Base-by-base conservation (phyloP, 345 rosid genomes). In the Theobroma cacao region DNA sequence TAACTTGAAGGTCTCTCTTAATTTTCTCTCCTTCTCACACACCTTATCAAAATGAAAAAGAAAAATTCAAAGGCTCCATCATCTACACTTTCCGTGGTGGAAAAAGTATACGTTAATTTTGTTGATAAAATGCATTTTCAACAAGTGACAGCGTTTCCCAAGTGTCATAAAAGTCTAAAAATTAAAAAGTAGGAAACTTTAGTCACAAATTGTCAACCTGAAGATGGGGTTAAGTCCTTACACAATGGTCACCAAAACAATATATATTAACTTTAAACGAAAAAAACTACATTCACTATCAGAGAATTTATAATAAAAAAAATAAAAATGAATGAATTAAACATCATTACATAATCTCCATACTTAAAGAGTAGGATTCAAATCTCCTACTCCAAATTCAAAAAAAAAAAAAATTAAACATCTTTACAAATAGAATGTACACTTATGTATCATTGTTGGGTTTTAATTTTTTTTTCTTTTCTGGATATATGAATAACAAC, bases 1-100 rank as follows among this genome's bases (percentile, higher is more conserved):
- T 80, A 92, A 92, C 89, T 84, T 96, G 65, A 94, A 92, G 98
- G 53, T 45, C 31, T 66, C 47, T 48, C 38, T 77, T 17, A 30
- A 50, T 34, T 68, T n/a, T 75, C 66, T 82, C 30, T 43, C 48
- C 6, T 17, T 64, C 63, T 59, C 38, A 62, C 41, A 2, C 18
- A 3, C 8, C 11, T 47, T 15, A 47, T 36, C 38, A 12, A 34
- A 55, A n/a, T 2, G n/a, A 22, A 11, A 55, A 22, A 9, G 6
- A 7, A 2, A 18, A 63, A 63, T 3, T 8, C n/a, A 3, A 26
- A 63, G 66, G 43, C 13, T 34, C 41, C 43, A 33, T 28, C 34
- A 3, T 60, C 2, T n/a, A 38, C 31, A 24, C 53, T 13, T 68
- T 40, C 50, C 11, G 14, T 47, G 69, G 38, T 47, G 74, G 74